Evolutionary conservation across 1,139 yeast species (phyloP).

Genomic region (Magnusiomyces tetraspermus): DNA sequence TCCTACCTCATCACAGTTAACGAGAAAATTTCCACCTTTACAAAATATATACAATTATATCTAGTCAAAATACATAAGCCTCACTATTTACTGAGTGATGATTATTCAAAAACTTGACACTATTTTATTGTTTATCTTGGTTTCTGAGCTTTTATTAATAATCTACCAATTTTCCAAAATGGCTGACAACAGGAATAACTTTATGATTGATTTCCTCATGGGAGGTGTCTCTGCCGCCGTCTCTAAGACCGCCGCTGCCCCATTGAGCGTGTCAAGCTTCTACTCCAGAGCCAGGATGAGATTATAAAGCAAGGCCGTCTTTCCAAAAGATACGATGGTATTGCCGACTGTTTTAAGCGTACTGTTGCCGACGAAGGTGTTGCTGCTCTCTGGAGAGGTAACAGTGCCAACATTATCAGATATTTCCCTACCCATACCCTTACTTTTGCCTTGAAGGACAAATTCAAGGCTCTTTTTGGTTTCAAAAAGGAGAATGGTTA

Average conservation of each 20-base stretch:
- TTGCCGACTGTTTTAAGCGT: constrained; percentile 61
- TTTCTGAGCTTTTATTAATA: too few relatives aligned
- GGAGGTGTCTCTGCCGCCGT: constrained; percentile 84
- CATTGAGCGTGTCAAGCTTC: constrained; percentile 71
- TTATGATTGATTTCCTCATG: constrained; percentile 56
- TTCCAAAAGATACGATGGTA: constrained; percentile 56
- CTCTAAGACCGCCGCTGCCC: constrained; percentile 83
- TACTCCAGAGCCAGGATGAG: constrained; percentile 77
- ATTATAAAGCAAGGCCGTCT: constrained; percentile 77
- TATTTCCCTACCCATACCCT: constrained; percentile 82
- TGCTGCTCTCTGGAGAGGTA: constrained; percentile 72
- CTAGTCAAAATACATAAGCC: too few relatives aligned
- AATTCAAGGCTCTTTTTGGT: constrained; percentile 69
- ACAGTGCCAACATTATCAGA: constrained; percentile 76
- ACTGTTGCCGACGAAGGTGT: constrained; percentile 66
- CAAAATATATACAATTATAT: too few relatives aligned
- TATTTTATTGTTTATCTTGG: too few relatives aligned
- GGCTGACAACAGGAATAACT: too few relatives aligned
- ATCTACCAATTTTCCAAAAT: too few relatives aligned
- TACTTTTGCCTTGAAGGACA: constrained; percentile 78
- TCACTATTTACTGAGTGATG: too few relatives aligned
- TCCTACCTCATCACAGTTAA: too few relatives aligned
- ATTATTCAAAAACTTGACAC: too few relatives aligned
- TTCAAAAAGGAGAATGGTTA: constrained; percentile 59
- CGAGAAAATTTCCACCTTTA: too few relatives aligned